Conservation (phyloP, 768 basidiomycete genomes). For the Auriscalpium vulgare region DNA sequence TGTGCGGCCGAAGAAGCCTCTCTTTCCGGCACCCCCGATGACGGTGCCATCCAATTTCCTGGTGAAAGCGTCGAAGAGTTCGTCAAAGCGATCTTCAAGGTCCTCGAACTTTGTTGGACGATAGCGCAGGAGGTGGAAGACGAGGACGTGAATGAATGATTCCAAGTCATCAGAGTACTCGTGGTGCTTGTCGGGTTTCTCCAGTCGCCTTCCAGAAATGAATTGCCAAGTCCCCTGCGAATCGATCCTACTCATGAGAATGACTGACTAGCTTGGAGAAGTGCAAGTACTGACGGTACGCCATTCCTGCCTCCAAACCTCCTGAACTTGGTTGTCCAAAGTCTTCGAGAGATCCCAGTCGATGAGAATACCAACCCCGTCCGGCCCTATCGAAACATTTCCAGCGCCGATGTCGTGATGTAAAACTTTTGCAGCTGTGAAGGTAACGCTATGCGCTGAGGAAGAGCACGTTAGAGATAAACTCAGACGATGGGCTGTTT, state of each 20-base stretch:
- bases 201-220: neutral
- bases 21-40: neutral
- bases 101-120: neutral
- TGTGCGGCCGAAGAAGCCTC: neutral
- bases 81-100: neutral
- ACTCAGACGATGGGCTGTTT: too few relatives aligned
- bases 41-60: neutral
- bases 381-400: conserved; percentile 1
- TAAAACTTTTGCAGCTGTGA: neutral
- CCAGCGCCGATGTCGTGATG: conserved; percentile 8
- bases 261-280: neutral
- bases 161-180: neutral
- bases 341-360: conserved; percentile 4
- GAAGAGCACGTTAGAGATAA: too few relatives aligned
- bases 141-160: neutral
- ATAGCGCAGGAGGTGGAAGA: neutral
- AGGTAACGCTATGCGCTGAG: too few relatives aligned
- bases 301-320: neutral
- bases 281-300: neutral
- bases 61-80: neutral
- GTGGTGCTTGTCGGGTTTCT: neutral
- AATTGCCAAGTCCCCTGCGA: neutral
- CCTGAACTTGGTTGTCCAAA: neutral
- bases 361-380: neutral
- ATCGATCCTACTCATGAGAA: neutral